Conservation (phyloP, 345 rosid genomes). For the Gossypium herbaceum region DNA sequence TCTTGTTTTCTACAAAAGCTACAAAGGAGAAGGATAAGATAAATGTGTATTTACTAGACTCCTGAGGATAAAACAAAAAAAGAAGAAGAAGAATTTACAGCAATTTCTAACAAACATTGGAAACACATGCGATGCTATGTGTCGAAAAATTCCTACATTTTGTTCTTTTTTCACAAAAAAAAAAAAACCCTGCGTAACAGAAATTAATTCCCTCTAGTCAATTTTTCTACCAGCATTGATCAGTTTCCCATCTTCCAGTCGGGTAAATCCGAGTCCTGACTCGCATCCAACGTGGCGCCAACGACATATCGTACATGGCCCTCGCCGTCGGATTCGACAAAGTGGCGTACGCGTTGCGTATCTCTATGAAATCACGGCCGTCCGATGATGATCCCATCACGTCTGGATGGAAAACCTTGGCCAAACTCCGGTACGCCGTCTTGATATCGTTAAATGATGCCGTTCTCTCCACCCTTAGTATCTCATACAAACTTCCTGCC, state of each 20-base stretch:
- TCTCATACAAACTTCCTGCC: conserved; percentile 51
- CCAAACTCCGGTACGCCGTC: conserved; percentile 60
- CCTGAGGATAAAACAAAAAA: too few species aligned
- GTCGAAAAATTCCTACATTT: conserved; percentile 3
- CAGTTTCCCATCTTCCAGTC: conserved; percentile 83
- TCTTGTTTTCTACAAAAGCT: too few species aligned
- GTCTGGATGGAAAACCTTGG: conserved; percentile 62
- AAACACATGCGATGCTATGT: not conserved
- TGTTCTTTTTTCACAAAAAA: not conserved
- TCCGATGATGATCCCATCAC: conserved; percentile 37
- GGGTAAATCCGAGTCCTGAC: conserved; percentile 25
- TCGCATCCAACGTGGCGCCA: conserved; percentile 24
- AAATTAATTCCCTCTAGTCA: not conserved
- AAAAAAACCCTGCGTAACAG: too few species aligned
- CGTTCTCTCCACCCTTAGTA: conserved; percentile 45
- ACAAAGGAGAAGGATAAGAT: too few species aligned
- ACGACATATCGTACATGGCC: conserved; percentile 58
- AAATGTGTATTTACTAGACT: too few species aligned
- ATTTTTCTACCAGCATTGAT: conserved; percentile 70
- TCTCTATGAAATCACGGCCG: conserved; percentile 59
- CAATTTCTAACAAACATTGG: not conserved
- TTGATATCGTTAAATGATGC: conserved; percentile 64
- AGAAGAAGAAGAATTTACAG: not conserved
- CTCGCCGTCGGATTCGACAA: conserved; percentile 67
- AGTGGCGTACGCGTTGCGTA: conserved; percentile 67